Evolutionary conservation across 78 protist species (phyloP), one percentile per base, ranked within the genome.

Genomic region (Chrysochromulina tobinii): DNA sequence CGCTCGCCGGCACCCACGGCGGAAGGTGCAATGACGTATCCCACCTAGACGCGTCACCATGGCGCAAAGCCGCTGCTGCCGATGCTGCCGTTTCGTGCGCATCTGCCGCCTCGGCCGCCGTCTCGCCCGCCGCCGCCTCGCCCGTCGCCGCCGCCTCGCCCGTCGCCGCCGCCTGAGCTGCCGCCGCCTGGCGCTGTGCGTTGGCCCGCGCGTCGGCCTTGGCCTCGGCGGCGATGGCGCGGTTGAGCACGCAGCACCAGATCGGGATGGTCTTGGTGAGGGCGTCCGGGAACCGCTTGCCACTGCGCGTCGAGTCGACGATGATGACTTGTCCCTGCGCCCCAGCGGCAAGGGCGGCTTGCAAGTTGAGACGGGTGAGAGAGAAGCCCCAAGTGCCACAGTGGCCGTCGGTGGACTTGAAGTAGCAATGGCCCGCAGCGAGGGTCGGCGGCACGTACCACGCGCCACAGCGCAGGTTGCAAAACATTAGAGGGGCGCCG

Each of bases 341-440:
- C 1, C 68, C 66, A 18, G 87, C 87, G 68, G 67, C 48, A 2
- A 57, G 61, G 7, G 54, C 68, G 6, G 57, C 87, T 5, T 81
- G 61, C 15, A 54, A 2, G 67, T 81, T 81, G 68, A 81, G 1
- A 17, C 87, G 87, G 7, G 87, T 27, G 68, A 57, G 48, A 6
- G 68, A 57, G 53, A 81, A 57, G 48, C 23, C 38, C 68, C 61
- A 53, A 5, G 7, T 0, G 25, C 87, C 87, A 1, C 4, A 64
- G 51, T 81, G 87, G 21, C 87, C 87, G 66, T 81, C 87, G 48
- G 87, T 81, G 14, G 53, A 21, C 67, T 81, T 81, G 66, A 81
- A 81, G 51, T 81, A 81, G 68, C 68, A 53, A 4, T 1, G 7
- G 68, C 87, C 87, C 1, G 50, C 48, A 0, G 17, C 1, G 4